These are phyloP conservation scores for Ophiostoma pallidulum DNA, from an alignment of 2,329 filamentous ascomycete genomes.

Conservation along the genomic window DNA sequence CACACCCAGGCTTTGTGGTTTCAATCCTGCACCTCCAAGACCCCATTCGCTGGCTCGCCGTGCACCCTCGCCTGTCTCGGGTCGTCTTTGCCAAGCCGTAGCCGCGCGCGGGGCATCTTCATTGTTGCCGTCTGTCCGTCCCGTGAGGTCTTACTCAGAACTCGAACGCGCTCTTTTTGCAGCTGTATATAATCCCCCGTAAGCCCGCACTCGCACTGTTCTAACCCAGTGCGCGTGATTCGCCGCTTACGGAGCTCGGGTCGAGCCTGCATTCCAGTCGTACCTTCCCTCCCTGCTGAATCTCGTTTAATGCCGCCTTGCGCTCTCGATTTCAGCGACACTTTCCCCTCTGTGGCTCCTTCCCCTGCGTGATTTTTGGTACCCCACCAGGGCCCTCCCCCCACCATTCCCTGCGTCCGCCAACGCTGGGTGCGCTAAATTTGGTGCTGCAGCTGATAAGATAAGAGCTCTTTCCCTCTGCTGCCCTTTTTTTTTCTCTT, in stretches of 20 bases:
- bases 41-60: no score
- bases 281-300: not conserved
- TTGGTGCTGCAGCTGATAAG: conserved; percentile 20
- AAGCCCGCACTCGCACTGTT: no score
- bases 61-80: no score
- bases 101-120: no score
- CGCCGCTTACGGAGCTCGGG: not conserved
- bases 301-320: not conserved
- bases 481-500: not conserved
- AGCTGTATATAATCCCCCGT: no score
- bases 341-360: conserved; percentile 16
- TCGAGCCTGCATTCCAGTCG: conserved; percentile 1
- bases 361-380: conserved; percentile 14
- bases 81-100: no score
- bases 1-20: no score
- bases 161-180: no score
- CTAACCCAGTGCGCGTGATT: not conserved
- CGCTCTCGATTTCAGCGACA: conserved; percentile 12
- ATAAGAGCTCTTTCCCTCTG: conserved; percentile 18
- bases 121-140: no score
- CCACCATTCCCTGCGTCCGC: conserved; percentile 3
- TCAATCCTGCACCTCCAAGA: no score
- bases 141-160: no score
- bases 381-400: conserved; percentile 12
- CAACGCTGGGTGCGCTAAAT: not conserved